A percentile compares a stretch with the other conserved stretches of the same genome.
These are phyloP conservation scores for Tetracentron sinense DNA, from an alignment of 164 flowering plant genomes.

Conservation along the genomic window DNA sequence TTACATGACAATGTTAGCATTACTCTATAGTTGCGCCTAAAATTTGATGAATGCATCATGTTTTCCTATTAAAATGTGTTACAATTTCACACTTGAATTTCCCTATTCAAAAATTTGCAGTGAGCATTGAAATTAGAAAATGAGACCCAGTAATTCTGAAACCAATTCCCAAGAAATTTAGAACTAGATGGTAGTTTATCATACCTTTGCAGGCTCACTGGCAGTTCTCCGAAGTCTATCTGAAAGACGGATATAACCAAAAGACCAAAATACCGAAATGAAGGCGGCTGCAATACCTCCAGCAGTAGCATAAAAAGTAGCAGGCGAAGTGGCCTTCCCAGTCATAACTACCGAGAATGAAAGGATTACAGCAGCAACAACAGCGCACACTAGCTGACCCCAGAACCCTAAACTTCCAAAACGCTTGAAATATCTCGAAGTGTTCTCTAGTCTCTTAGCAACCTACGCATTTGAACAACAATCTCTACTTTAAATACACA, in stretches of 20 bases:
- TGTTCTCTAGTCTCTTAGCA: constrained; percentile 77
- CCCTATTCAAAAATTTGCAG: no score
- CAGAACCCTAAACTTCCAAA: constrained; percentile 88
- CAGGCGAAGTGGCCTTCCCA: constrained; percentile 77
- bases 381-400: constrained; percentile 89
- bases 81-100: no score
- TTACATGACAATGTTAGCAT: no score
- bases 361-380: constrained; percentile 85
- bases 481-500: neutral
- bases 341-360: constrained; percentile 79
- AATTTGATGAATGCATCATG: no score
- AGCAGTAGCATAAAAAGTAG: constrained; percentile 84
- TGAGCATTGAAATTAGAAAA: no score
- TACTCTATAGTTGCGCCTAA: no score
- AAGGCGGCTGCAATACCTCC: constrained; percentile 92
- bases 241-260: constrained; percentile 85
- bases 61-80: no score
- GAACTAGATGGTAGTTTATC: neutral
- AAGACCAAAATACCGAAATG: constrained; percentile 91
- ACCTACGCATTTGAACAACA: constrained; percentile 45
- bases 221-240: constrained; percentile 77
- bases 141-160: neutral
- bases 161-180: neutral
- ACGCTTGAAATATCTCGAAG: constrained; percentile 81
- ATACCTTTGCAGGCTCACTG: constrained; percentile 89